Conservation (phyloP, 2,329 filamentous ascomycete genomes). For the Myriosclerotinia curreyana region DNA sequence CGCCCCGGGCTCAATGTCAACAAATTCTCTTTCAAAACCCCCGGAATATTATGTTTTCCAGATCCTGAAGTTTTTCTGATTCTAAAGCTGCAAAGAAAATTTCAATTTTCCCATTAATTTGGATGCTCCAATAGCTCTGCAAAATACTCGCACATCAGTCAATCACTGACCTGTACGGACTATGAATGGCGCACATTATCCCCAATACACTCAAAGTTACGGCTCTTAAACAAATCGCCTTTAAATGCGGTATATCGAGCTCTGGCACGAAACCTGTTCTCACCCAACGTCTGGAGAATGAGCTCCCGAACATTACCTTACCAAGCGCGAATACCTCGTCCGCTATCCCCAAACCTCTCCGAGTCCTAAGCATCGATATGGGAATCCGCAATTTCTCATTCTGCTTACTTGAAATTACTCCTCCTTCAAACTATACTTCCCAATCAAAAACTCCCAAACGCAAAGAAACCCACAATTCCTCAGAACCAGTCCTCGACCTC, state of each 20-base stretch:
- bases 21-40: no score
- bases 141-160: background rate
- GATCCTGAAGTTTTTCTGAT: no score
- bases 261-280: conserved; percentile 60
- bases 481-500: background rate
- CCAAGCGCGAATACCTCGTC: conserved; percentile 26
- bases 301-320: conserved; percentile 32
- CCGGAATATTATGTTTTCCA: no score
- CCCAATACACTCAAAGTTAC: conserved; percentile 46
- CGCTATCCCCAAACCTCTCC: conserved; percentile 24
- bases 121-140: no score
- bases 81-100: no score
- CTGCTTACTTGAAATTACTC: conserved; percentile 51
- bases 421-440: conserved; percentile 18
- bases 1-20: no score
- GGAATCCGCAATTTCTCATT: conserved; percentile 79
- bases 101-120: no score
- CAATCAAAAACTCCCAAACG: background rate
- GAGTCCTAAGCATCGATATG: conserved; percentile 78
- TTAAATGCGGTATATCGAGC: conserved; percentile 56
- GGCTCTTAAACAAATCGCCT: conserved; percentile 58
- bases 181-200: conserved; percentile 38
- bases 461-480: background rate
- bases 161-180: background rate
- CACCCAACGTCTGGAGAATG: conserved; percentile 47